phyloP scores from a whole-genome alignment of 2,329 filamentous ascomycete species.

The Aureobasidium sp. region DNA sequence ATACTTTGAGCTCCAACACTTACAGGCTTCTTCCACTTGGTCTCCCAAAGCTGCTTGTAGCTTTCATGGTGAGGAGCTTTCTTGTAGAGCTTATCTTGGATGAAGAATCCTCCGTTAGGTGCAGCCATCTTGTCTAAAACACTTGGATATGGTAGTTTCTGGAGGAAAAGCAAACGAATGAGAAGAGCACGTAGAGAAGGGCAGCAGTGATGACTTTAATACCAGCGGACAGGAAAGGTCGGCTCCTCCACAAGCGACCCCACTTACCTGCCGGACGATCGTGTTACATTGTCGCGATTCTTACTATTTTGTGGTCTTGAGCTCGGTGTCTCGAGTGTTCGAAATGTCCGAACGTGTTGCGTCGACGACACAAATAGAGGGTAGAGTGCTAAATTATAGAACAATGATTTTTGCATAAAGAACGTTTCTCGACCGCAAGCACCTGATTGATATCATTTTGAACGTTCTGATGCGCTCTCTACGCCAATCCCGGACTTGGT shows the following conservation, averaged over 20 bases:
- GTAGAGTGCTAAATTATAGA: not conserved
- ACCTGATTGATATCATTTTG: not conserved
- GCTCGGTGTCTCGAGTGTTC: not conserved
- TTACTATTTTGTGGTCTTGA: not conserved
- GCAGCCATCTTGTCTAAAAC: slow-evolving; percentile 29
- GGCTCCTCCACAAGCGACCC: not conserved
- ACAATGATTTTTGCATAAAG: not conserved
- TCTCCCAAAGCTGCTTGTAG: slow-evolving; percentile 54
- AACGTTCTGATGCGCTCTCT: not conserved
- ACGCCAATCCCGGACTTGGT: not conserved
- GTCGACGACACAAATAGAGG: not conserved
- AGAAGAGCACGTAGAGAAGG: not conserved
- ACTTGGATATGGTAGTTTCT: not conserved
- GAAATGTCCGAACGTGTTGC: not conserved
- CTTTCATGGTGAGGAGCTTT: slow-evolving; percentile 38
- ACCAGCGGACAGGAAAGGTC: not conserved
- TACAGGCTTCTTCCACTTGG: slow-evolving; percentile 64
- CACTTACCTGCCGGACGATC: not conserved
- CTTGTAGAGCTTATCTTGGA: slow-evolving; percentile 36
- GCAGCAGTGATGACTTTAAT: not conserved
- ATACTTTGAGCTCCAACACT: slow-evolving; percentile 16
- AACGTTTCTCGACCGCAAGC: too few relatives aligned
- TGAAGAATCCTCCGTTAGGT: slow-evolving; percentile 34
- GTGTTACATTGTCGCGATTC: not conserved
- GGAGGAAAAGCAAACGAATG: not conserved